phyloP scores from a whole-genome alignment of 176 grass and related monocot genomes.

The Leersia perrieri region DNA sequence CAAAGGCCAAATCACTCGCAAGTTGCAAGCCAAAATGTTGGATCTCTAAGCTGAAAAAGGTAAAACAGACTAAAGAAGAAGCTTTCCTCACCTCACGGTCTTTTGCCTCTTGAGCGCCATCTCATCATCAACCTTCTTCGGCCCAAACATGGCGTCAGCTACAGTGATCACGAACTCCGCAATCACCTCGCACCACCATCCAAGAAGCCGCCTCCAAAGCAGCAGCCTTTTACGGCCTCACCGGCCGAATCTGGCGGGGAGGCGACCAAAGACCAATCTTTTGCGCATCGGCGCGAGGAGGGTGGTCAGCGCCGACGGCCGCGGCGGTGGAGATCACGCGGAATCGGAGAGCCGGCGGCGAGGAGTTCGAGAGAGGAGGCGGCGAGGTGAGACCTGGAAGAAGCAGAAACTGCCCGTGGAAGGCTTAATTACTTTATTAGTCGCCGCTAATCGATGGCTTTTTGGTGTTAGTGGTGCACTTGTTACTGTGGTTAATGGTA shows the following conservation, averaged over 20 bases:
- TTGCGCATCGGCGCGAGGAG: neutral
- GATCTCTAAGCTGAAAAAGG: neutral
- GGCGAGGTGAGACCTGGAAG: neutral
- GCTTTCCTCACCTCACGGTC: conserved; percentile 58
- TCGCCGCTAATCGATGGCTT: neutral
- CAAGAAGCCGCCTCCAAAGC: neutral
- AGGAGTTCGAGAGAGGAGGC: conserved; percentile 22
- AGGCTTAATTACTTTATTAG: conserved; percentile 28
- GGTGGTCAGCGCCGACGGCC: neutral
- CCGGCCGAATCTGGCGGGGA: neutral
- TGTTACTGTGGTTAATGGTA: conserved; percentile 18
- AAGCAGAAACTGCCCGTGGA: neutral
- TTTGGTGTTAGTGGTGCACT: neutral
- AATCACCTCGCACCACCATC: conserved; percentile 6
- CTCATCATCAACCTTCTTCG: conserved; percentile 53
- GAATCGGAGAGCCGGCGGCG: conserved; percentile 14
- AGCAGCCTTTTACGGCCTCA: neutral
- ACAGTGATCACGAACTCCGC: conserved; percentile 11
- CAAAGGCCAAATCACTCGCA: neutral
- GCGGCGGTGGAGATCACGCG: neutral
- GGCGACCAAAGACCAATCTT: neutral
- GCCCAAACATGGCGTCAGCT: conserved; percentile 46
- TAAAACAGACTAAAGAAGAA: neutral
- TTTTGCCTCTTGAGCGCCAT: conserved; percentile 61
- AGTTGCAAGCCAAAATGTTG: neutral